These are phyloP conservation scores for Suillus tomentosus DNA, from an alignment of 768 basidiomycete species.

Conservation along the genomic window DNA sequence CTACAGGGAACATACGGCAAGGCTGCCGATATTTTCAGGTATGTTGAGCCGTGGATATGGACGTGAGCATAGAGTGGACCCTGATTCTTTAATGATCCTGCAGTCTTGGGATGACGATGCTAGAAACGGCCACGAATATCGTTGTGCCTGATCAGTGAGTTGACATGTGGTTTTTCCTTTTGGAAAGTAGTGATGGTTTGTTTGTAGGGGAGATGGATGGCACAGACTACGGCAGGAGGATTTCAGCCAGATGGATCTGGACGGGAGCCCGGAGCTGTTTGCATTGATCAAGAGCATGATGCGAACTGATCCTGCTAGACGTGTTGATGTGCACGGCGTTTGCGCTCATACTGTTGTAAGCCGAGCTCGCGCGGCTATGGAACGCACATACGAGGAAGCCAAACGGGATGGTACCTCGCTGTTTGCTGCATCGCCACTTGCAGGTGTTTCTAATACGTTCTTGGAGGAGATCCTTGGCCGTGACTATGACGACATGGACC, in stretches of 20 bases:
- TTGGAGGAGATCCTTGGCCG: constrained; percentile 60
- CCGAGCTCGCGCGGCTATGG: constrained; percentile 68
- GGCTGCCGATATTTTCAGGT: constrained; percentile 98
- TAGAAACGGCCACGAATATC: constrained; percentile 95
- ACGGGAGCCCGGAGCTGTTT: constrained; percentile 65
- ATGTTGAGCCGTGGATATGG: constrained; percentile 33
- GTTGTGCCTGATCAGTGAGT: constrained; percentile 94
- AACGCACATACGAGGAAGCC: constrained; percentile 41
- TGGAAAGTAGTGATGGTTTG: constrained; percentile 16
- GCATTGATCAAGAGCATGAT: constrained; percentile 76
- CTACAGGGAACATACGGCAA: constrained; percentile 89
- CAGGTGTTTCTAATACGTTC: constrained; percentile 61
- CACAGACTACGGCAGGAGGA: constrained; percentile 90
- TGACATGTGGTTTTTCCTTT: constrained; percentile 25
- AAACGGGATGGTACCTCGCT: constrained; percentile 38
- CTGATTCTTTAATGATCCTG: constrained; percentile 20
- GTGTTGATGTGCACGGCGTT: constrained; percentile 59
- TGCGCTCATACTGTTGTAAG: constrained; percentile 63
- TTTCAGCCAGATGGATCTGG: constrained; percentile 81
- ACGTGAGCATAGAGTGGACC: constrained; percentile 2
- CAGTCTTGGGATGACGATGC: constrained; percentile 93
- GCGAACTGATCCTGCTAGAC: constrained; percentile 63
- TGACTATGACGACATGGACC: constrained; percentile 41
- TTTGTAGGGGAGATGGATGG: constrained; percentile 86
- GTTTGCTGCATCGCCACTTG: constrained; percentile 65